These are phyloP conservation scores for Cerrena zonata DNA, from an alignment of 1,284 basidiomycete genomes.

Conservation along the genomic window DNA sequence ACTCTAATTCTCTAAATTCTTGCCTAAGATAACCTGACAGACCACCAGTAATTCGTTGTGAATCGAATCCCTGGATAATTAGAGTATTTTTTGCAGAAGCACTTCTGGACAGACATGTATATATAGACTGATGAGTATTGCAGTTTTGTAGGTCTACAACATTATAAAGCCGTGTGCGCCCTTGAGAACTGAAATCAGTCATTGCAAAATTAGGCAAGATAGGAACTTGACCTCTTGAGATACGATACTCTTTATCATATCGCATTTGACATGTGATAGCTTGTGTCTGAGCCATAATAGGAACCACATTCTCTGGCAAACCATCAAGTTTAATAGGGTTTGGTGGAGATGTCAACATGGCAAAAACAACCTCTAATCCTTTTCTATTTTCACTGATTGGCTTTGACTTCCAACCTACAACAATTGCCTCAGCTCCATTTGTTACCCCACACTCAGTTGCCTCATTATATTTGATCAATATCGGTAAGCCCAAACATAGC, in stretches of 20 bases:
- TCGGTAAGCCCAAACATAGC: slow-evolving; percentile 35
- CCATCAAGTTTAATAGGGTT: slow-evolving; percentile 24
- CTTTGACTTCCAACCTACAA: slow-evolving; percentile 28
- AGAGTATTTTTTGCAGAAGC: slow-evolving; percentile 26
- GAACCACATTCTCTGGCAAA: slow-evolving; percentile 35
- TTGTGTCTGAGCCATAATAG: slow-evolving; percentile 18
- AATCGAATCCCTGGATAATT: slow-evolving; percentile 28
- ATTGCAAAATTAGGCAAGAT: slow-evolving; percentile 37
- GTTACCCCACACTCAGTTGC: slow-evolving; percentile 36
- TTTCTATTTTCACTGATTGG: slow-evolving; percentile 11
- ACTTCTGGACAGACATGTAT: slow-evolving; percentile 33
- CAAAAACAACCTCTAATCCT: slow-evolving; percentile 31
- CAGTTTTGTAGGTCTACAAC: slow-evolving; percentile 29
- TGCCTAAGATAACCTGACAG: slow-evolving; percentile 17
- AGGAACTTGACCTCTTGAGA: slow-evolving; percentile 29
- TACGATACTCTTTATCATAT: slow-evolving; percentile 21
- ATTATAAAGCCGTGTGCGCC: slow-evolving; percentile 31
- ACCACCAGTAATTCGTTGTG: slow-evolving; percentile 18
- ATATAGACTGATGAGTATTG: slow-evolving; percentile 28
- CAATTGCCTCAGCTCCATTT: slow-evolving; percentile 35
- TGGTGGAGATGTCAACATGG: slow-evolving; percentile 28
- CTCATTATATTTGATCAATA: slow-evolving; percentile 33
- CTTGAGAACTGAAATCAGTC: slow-evolving; percentile 38
- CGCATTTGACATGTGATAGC: slow-evolving; percentile 19
- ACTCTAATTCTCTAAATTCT: slow-evolving; percentile 29